A percentile compares a stretch with the other conserved stretches of the same genome.
Evolutionary conservation across 352 stramenopile genomes (phyloP).

Genomic region (Globisporangium splendens): DNA sequence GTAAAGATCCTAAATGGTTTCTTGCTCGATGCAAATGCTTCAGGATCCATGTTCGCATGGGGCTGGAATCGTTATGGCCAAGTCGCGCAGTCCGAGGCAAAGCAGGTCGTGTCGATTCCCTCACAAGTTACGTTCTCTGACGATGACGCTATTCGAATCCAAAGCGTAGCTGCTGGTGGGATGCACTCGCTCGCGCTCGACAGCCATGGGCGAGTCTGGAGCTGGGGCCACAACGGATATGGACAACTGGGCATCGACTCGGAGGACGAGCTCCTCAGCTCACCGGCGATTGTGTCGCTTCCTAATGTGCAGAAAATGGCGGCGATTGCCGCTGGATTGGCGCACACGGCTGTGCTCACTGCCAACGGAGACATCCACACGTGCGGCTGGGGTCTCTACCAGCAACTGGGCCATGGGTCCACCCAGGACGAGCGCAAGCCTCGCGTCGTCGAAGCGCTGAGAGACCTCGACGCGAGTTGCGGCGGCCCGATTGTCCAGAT

Average conservation of each 20-base stretch:
- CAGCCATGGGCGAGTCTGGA: conserved; percentile 31
- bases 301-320: neutral
- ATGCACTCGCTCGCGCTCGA: conserved; percentile 65
- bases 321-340: conserved; percentile 40
- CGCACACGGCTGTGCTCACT: conserved; percentile 48
- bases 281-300: conserved; percentile 15
- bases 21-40: neutral
- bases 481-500: conserved; percentile 34
- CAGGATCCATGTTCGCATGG: conserved; percentile 49
- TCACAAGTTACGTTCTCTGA: conserved; percentile 22
- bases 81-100: conserved; percentile 12
- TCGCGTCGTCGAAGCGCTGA: conserved; percentile 33
- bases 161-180: conserved; percentile 39
- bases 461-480: conserved; percentile 37
- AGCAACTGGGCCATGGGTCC: conserved; percentile 63
- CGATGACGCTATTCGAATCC: conserved; percentile 9
- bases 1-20: no score
- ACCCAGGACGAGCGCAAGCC: conserved; percentile 34
- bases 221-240: conserved; percentile 63
- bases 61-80: conserved; percentile 50
- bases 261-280: neutral
- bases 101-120: conserved; percentile 16
- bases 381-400: conserved; percentile 78
- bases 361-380: conserved; percentile 39
- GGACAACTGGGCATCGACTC: conserved; percentile 49